phyloP scores from a whole-genome alignment of 2,329 filamentous ascomycete species.

The Phialophora expanda region DNA sequence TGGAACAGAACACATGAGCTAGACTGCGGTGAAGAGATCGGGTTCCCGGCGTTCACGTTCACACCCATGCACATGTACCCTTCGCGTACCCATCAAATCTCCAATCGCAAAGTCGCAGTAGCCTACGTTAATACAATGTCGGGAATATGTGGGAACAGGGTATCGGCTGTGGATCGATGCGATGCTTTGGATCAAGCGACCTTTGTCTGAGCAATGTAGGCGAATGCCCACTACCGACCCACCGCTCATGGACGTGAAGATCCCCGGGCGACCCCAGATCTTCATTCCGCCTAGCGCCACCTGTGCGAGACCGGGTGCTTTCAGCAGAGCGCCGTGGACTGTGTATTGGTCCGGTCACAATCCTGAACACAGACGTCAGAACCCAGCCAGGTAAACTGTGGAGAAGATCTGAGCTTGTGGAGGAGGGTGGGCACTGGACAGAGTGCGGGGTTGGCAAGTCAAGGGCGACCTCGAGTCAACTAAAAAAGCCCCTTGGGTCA shows the following conservation, averaged over 20 bases:
- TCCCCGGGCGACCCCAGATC: slow-evolving; percentile 1
- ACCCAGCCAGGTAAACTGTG: slow-evolving; percentile 10
- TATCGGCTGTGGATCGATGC: neutral
- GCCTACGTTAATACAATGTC: neutral
- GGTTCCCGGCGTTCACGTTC: neutral
- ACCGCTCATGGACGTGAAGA: neutral
- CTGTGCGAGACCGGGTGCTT: neutral
- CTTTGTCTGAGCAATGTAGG: too few relatives aligned
- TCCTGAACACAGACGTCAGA: neutral
- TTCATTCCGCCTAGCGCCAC: neutral
- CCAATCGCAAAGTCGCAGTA: neutral
- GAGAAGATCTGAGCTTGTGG: slow-evolving; percentile 19
- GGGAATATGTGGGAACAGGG: neutral
- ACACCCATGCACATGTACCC: neutral
- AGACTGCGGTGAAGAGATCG: neutral
- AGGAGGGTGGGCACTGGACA: neutral
- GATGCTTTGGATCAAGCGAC: neutral
- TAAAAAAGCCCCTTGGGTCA: slow-evolving; percentile 15
- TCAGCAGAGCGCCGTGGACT: neutral
- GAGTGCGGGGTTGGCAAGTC: slow-evolving; percentile 24
- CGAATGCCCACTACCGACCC: neutral
- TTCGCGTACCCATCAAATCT: neutral
- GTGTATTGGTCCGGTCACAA: neutral
- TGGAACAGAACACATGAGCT: neutral
- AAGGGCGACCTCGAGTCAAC: neutral